These are phyloP conservation scores for Tardiomyces digboiensis DNA, from an alignment of 1,139 yeast species.

Conservation along the genomic window DNA sequence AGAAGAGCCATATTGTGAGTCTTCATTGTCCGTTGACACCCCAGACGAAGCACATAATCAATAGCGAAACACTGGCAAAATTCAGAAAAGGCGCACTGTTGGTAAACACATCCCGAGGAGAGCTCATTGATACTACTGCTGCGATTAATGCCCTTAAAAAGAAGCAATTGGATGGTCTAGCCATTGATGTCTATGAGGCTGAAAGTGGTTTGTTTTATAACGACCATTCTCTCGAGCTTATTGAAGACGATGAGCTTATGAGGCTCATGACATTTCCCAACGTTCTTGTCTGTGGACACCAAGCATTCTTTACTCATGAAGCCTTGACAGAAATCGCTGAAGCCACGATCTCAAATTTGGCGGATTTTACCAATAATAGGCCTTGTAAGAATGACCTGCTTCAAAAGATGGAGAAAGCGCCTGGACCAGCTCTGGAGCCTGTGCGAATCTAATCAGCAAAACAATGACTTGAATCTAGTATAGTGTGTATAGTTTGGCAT, in stretches of 20 bases:
- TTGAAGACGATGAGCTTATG: slow-evolving; percentile 16
- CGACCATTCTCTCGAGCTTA: slow-evolving; percentile 14
- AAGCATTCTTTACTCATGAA: slow-evolving; percentile 15
- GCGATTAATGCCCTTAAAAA: slow-evolving; percentile 50
- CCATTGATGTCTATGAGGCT: slow-evolving; percentile 69
- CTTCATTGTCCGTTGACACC: slow-evolving; percentile 50
- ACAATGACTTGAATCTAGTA: no score
- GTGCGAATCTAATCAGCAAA: no score
- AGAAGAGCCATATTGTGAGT: slow-evolving; percentile 44
- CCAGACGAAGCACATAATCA: slow-evolving; percentile 46
- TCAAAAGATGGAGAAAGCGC: no score
- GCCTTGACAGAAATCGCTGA: background rate
- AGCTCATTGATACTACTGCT: slow-evolving; percentile 59
- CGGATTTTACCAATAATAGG: no score
- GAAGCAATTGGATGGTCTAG: slow-evolving; percentile 51
- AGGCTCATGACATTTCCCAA: slow-evolving; percentile 17
- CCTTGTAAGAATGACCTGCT: no score
- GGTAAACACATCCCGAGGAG: slow-evolving; percentile 68
- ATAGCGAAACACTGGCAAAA: slow-evolving; percentile 39
- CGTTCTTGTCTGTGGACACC: slow-evolving; percentile 19
- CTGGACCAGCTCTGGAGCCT: no score
- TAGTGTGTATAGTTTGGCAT: no score
- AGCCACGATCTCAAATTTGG: background rate
- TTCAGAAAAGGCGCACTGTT: slow-evolving; percentile 58
- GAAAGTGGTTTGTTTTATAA: slow-evolving; percentile 31